These are phyloP conservation scores for Globisporangium parvum DNA, from an alignment of 352 stramenopile species.

Conservation along the genomic window DNA sequence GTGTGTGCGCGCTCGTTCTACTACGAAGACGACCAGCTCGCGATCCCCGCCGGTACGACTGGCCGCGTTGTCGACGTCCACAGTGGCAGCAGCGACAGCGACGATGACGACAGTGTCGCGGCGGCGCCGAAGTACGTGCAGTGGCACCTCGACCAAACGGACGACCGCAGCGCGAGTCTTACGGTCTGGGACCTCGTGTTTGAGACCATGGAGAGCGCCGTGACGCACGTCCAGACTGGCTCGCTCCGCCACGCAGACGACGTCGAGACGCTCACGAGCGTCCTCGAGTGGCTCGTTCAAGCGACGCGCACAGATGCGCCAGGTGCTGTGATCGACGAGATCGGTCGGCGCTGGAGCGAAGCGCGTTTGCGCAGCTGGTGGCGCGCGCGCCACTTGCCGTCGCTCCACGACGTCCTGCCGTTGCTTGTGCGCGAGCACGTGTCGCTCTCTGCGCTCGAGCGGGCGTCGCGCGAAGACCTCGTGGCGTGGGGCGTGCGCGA, in stretches of 20 bases:
- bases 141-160: slow-evolving; percentile 26
- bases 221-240: slow-evolving; percentile 30
- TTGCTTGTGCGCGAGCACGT: slow-evolving; percentile 37
- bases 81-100: slow-evolving; percentile 4
- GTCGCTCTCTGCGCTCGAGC: slow-evolving; percentile 34
- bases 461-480: slow-evolving; percentile 56
- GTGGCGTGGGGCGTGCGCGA: slow-evolving; percentile 64
- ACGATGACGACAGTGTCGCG: not conserved
- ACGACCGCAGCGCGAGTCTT: not conserved
- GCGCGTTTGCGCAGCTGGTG: slow-evolving; percentile 56
- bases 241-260: slow-evolving; percentile 20
- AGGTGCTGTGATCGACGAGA: slow-evolving; percentile 20
- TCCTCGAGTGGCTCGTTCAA: slow-evolving; percentile 57
- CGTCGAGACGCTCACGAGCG: slow-evolving; percentile 37
- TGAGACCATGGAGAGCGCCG: slow-evolving; percentile 28
- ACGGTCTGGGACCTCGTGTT: slow-evolving; percentile 51
- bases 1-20: slow-evolving; percentile 47
- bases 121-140: slow-evolving; percentile 23
- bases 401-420: slow-evolving; percentile 29
- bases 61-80: slow-evolving; percentile 20
- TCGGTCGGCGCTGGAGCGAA: slow-evolving; percentile 41
- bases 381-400: slow-evolving; percentile 28
- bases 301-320: slow-evolving; percentile 22
- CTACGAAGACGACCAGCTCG: slow-evolving; percentile 40
- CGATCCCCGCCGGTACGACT: slow-evolving; percentile 35